Evolutionary conservation across 2,329 filamentous ascomycete genomes (phyloP), one percentile per base, ranked within the genome.

Genomic region (Uncinocarpus reesii): DNA sequence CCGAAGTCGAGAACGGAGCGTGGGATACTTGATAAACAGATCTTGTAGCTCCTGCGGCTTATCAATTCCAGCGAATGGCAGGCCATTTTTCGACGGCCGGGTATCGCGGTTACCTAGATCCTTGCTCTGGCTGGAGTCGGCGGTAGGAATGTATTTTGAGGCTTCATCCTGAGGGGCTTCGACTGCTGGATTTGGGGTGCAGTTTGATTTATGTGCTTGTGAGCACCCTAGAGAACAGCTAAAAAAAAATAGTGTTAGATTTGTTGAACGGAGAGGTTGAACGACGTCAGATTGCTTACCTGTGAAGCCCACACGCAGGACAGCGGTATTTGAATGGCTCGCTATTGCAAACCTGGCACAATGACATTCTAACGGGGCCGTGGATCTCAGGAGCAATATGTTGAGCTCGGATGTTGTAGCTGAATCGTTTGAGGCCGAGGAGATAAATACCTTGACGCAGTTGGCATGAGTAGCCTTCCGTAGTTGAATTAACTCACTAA

Each of bases 171-270:
- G 29, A 21, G 47, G 43, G 23, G 23, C 31, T 4, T 47, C 29
- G 26, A 56, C 52, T 16, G 55, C 42, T 18, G 53, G 38, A 40
- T 51, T 51, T 15, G 64, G 62, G 16, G 59, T 57, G 52, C 70
- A 72, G 49, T 65, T 64, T 15, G 62, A 61, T 55, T 71, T 70
- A 55, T 72, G 70, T 4, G 62, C 59, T 47, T 71, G 65, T 31
- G 67, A 68, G 55, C 71, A 73, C 26, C 57, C 60, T 31, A 73
- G 62, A 7, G 70, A 73, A 48, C 71, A 73, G 53, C 70, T 72
- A 53, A 37, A 20, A n/a, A n/a, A n/a, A n/a, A n/a, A n/a, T n/a
- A n/a, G n/a, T n/a, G n/a, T n/a, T n/a, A n/a, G n/a, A n/a, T n/a
- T n/a, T n/a, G n/a, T n/a, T n/a, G n/a, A 13, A 32, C 5, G 11